A percentile compares a stretch with the other conserved stretches of the same genome.
Evolutionary conservation across 78 protist genomes (phyloP).

Genomic region (Anaeramoeba flamelloides): DNA sequence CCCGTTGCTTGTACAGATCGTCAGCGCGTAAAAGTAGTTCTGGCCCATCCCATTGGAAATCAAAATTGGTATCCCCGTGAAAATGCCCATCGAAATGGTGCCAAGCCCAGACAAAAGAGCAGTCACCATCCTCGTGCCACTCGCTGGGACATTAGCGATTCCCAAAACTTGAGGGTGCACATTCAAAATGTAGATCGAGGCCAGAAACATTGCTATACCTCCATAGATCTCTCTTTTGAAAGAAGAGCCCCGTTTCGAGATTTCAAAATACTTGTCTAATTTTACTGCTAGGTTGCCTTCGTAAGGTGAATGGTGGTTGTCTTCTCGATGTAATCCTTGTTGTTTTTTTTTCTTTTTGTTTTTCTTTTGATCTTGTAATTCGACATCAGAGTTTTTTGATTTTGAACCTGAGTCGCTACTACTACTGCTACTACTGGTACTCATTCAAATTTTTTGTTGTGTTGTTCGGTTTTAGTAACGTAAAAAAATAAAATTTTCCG

Average conservation of each 20-base stretch:
- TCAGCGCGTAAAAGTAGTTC: not conserved
- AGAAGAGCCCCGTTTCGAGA: not conserved
- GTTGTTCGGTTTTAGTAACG: too few species aligned
- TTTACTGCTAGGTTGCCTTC: too few species aligned
- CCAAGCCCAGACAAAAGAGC: not conserved
- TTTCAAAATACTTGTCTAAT: not conserved
- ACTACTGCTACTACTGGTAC: too few species aligned
- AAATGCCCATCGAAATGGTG: constrained; percentile 6
- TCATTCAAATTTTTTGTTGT: too few species aligned
- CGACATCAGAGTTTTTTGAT: too few species aligned
- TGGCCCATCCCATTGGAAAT: not conserved
- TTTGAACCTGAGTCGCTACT: too few species aligned
- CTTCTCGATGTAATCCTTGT: too few species aligned
- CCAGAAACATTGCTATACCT: not conserved
- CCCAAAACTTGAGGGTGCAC: constrained; percentile 4
- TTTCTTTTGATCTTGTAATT: too few species aligned
- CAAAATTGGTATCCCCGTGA: not conserved
- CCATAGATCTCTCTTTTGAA: constrained; percentile 6
- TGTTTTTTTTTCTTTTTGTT: too few species aligned
- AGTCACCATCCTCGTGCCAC: not conserved
- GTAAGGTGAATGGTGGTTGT: too few species aligned
- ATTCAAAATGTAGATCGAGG: not conserved
- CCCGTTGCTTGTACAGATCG: too few species aligned
- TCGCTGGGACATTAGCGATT: not conserved
- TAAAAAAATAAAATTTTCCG: too few species aligned